Base-by-base conservation (phyloP, 306 rosid species). In the Biancaea sappan region DNA sequence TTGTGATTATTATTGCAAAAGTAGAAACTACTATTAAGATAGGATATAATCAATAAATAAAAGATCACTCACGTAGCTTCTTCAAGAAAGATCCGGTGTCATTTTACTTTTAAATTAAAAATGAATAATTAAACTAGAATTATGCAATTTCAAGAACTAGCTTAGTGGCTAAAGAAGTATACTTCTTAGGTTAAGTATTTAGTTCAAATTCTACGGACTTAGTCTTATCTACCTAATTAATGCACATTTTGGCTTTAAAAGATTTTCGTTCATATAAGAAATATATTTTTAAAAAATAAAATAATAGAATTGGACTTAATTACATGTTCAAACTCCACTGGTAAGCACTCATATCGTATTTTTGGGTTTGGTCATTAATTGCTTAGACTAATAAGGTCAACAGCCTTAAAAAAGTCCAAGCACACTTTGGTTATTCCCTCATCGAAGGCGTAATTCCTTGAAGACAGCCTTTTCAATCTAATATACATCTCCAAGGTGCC, bases 391-490 rank as follows among this genome's bases (percentile, higher is more conserved):
- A 18, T 68, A n/a, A 18, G 54, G 43, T 50, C 73, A 68, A n/a
- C 24, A 31, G 48, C 46, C 13, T 26, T 66, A 25, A 3, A 18
- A 29, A 68, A 48, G 46, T 69, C 46, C 19, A 29, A 31, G 46
- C 12, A 12, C 61, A 48, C 28, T 69, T 50, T 32, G 18, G 47
- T 47, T 47, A 29, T 31, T 50, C 73, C 73, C 44, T 68, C 43
- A 68, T 68, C 47, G 31, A 9, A 29, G 73, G 73, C 73, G 73
- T 3, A 19, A 69, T 50, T 69, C 58, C 72, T 1, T 46, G 53
- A 4, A 28, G n/a, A 44, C n/a, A 15, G n/a, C 25, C 58, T 38
- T 38, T 28, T 66, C 16, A 66, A 21, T 40, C 19, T 24, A 41
- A 65, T 43, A 15, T 24, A 15, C 25, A 25, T 12, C 0, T 43